A percentile compares a stretch with the other conserved stretches of the same genome.
Evolutionary conservation across 176 grass and related monocot genomes (phyloP).

Genomic region (Phoenix roebelenii): DNA sequence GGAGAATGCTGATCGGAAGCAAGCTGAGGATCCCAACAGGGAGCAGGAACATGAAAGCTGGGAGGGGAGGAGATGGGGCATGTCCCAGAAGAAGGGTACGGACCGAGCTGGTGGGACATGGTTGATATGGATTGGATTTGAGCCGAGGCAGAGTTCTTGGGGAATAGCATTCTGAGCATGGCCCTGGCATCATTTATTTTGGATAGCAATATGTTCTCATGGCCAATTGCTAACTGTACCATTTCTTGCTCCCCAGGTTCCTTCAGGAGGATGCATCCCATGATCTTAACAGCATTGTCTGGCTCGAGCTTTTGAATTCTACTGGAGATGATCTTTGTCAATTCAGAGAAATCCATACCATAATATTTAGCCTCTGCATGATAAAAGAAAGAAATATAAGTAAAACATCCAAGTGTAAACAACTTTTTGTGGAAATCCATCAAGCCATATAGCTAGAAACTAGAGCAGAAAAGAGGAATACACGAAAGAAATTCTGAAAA

Average conservation of each 20-base stretch:
- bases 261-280: constrained; percentile 18
- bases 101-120: neutral
- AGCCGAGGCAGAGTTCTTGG: neutral
- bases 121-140: constrained; percentile 7
- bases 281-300: constrained; percentile 14
- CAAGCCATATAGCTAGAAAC: too few relatives aligned
- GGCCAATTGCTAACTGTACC: constrained; percentile 4
- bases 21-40: neutral
- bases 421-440: neutral
- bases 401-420: neutral
- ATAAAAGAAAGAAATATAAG: neutral
- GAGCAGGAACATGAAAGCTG: neutral
- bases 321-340: constrained; percentile 17
- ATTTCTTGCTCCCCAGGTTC: constrained; percentile 14
- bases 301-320: constrained; percentile 15
- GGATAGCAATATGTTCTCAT: constrained; percentile 22
- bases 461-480: too few relatives aligned
- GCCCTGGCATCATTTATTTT: constrained; percentile 33
- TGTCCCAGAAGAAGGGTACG: neutral
- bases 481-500: too few relatives aligned
- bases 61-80: constrained; percentile 1
- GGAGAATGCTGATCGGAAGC: neutral
- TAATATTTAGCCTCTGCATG: neutral
- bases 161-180: too few relatives aligned
- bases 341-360: constrained; percentile 31